Percentiles rank a stretch among this genome's conserved stretches.
phyloP scores from a whole-genome alignment of 352 stramenopile species.

The Thraustochytrium sp. region DNA sequence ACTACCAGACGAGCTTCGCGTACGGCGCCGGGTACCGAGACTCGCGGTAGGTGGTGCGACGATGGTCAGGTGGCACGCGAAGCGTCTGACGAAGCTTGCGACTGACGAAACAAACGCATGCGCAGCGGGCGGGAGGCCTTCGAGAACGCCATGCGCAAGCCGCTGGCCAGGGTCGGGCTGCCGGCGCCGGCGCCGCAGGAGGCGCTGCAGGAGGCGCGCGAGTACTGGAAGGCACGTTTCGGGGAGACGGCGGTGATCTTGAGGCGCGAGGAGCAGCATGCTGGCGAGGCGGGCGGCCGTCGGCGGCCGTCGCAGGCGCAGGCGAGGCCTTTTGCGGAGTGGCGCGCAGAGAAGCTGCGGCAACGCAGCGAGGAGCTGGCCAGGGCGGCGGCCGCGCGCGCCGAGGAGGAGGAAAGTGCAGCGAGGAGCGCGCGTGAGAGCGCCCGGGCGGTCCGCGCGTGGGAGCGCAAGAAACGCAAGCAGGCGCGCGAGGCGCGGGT shows the following conservation, averaged over 20 bases:
- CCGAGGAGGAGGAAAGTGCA: not conserved
- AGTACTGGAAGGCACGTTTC: not conserved
- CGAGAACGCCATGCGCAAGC: not conserved
- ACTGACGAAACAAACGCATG: no score
- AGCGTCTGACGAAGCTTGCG: no score
- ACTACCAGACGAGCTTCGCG: not conserved
- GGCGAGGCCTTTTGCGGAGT: not conserved
- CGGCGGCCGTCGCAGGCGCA: not conserved
- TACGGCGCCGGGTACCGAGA: not conserved
- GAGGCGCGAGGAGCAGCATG: not conserved
- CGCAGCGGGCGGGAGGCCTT: not conserved
- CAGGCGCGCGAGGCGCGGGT: not conserved
- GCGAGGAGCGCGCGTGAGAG: not conserved
- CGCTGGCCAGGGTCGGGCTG: not conserved
- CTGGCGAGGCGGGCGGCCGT: not conserved
- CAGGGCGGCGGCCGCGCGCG: not conserved
- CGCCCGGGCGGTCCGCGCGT: not conserved
- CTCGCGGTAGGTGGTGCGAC: not conserved
- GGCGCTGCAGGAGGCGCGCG: not conserved
- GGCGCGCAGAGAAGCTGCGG: not conserved
- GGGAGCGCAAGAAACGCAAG: not conserved
- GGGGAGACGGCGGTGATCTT: not conserved
- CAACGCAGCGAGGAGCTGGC: not conserved
- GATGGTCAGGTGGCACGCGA: no score
- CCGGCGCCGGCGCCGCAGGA: not conserved